phyloP scores from a whole-genome alignment of 2,329 filamentous ascomycete genomes.

The Fusarium keratoplasticum region DNA sequence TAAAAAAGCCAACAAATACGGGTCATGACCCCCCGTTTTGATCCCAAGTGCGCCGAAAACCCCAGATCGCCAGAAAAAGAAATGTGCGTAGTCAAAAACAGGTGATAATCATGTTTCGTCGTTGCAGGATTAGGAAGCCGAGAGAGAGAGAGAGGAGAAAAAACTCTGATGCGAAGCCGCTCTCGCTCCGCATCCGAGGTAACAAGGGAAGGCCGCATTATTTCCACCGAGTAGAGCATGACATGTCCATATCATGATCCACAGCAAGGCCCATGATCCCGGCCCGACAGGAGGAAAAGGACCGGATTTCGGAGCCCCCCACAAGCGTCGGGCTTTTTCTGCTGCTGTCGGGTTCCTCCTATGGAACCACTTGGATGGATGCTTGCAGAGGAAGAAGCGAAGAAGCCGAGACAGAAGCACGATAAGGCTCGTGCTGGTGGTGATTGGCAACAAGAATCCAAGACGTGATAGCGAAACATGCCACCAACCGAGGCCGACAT shows the following conservation, averaged over 20 bases:
- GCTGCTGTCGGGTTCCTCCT: neutral
- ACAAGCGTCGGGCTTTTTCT: neutral
- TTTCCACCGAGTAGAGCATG: neutral
- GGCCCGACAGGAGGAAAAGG: slow-evolving; percentile 1
- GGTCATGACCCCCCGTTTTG: slow-evolving; percentile 14
- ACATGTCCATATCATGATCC: neutral
- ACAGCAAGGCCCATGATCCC: neutral
- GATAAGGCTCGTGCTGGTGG: neutral
- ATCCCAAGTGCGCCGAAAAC: slow-evolving; percentile 21
- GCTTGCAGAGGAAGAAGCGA: neutral
- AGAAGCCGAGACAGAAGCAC: neutral
- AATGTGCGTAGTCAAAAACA: neutral
- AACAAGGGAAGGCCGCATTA: neutral
- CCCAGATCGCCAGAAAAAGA: slow-evolving; percentile 23
- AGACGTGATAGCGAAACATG: neutral
- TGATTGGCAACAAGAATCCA: neutral
- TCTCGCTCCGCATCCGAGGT: neutral
- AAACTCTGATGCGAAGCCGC: neutral
- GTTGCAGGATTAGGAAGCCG: neutral
- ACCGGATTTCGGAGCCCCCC: slow-evolving; percentile 9
- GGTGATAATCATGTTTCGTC: slow-evolving; percentile 16
- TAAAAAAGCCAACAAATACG: neutral
- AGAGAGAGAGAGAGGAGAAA: neutral
- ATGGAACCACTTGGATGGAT: neutral
- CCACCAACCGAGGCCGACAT: neutral